These are phyloP conservation scores for Penicillium sp. DNA, from an alignment of 2,329 filamentous ascomycete species.

Conservation along the genomic window DNA sequence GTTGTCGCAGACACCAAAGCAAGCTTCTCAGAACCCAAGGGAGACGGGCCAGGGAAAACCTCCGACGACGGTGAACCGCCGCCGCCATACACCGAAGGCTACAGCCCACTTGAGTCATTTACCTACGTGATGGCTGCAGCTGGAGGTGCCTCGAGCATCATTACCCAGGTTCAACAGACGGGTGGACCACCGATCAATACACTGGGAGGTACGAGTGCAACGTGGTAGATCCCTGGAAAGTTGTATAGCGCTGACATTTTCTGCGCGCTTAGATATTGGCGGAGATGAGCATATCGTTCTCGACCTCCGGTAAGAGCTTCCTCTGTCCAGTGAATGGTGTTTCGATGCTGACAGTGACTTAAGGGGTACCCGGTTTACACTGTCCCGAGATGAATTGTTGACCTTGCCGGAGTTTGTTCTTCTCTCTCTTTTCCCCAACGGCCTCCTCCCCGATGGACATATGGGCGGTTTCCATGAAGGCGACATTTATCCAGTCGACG, in stretches of 20 bases:
- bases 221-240: not conserved
- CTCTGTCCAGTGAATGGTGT: conserved; percentile 1
- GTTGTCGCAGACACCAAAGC: conserved; percentile 76
- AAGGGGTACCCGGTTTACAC: conserved; percentile 88
- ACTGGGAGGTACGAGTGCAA: conserved; percentile 67
- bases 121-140: conserved; percentile 97
- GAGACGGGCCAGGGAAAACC: conserved; percentile 69
- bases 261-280: conserved; percentile 62
- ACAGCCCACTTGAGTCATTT: conserved; percentile 87
- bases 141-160: conserved; percentile 95
- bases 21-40: conserved; percentile 80
- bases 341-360: conserved; percentile 17
- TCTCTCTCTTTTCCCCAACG: conserved; percentile 96
- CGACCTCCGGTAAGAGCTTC: conserved; percentile 75
- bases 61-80: conserved; percentile 85
- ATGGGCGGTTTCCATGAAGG: conserved; percentile 90
- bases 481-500: conserved; percentile 95
- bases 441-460: conserved; percentile 94
- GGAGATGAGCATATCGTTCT: conserved; percentile 93
- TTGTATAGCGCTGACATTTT: not conserved
- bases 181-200: conserved; percentile 83
- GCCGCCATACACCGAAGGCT: conserved; percentile 91
- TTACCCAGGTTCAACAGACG: conserved; percentile 97
- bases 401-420: conserved; percentile 97
- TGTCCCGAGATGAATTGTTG: conserved; percentile 91